These are phyloP conservation scores for Platanthera zijinensis DNA, from an alignment of 106 monocot genomes.

Conservation along the genomic window DNA sequence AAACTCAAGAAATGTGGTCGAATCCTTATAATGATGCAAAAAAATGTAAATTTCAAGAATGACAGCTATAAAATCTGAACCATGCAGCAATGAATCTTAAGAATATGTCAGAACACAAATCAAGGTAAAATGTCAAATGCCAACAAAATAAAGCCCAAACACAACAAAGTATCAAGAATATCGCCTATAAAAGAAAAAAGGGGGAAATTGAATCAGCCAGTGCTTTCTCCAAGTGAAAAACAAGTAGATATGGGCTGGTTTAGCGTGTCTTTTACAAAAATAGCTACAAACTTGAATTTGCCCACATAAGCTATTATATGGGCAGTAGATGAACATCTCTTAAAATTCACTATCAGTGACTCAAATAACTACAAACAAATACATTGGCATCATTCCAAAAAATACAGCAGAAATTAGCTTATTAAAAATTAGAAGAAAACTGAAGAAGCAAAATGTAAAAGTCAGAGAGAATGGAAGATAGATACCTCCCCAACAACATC, in stretches of 20 bases:
- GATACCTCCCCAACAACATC: slow-evolving; percentile 82
- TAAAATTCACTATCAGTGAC: background rate
- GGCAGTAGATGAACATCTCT: background rate
- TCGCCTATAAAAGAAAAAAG: background rate
- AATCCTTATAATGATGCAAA: background rate
- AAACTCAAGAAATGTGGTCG: background rate
- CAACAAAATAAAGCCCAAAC: too few species aligned
- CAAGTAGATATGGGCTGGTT: background rate
- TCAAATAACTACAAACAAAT: background rate
- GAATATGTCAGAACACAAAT: background rate
- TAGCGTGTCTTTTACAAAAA: background rate
- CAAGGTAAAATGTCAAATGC: too few species aligned
- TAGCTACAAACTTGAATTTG: background rate
- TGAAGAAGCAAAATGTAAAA: background rate
- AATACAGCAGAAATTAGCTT: background rate
- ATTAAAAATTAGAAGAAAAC: background rate
- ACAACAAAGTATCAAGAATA: background rate
- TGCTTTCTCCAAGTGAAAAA: background rate
- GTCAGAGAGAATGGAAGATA: background rate
- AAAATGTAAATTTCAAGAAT: background rate
- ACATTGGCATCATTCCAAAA: background rate
- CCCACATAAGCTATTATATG: background rate
- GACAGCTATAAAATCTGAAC: background rate
- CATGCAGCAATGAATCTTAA: background rate
- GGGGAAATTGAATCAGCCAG: background rate